These are phyloP conservation scores for Musa schizocarpa DNA, from an alignment of 176 grass and related monocot species.

Conservation along the genomic window DNA sequence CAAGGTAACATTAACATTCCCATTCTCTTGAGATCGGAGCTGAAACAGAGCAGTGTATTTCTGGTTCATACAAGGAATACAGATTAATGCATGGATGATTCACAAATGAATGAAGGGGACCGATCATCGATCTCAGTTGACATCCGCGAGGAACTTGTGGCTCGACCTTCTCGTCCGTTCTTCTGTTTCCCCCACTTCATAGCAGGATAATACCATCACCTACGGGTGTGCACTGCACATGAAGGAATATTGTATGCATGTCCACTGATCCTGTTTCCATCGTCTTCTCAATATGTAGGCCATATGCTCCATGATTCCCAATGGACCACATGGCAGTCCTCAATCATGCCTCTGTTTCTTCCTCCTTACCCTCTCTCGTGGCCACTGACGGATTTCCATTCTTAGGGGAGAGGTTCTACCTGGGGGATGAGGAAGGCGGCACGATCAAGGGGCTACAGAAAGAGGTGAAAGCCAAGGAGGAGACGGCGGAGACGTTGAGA, in stretches of 20 bases:
- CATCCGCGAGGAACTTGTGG: background rate
- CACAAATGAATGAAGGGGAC: background rate
- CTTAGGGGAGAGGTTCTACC: slow-evolving; percentile 28
- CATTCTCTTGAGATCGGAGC: background rate
- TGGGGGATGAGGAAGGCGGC: slow-evolving; percentile 21
- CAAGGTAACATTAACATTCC: slow-evolving; percentile 18
- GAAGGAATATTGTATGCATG: too few species aligned
- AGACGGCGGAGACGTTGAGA: slow-evolving; percentile 14
- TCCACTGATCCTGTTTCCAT: too few species aligned
- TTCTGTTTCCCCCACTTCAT: background rate
- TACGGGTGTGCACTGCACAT: too few species aligned
- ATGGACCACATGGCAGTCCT: background rate
- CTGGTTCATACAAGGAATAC: background rate
- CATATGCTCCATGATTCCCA: background rate
- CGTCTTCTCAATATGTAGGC: too few species aligned
- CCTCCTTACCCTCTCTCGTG: too few species aligned
- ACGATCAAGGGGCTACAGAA: slow-evolving; percentile 13
- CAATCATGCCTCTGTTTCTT: background rate
- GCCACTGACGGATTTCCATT: too few species aligned
- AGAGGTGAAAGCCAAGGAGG: slow-evolving; percentile 31
- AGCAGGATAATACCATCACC: too few species aligned
- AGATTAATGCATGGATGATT: background rate
- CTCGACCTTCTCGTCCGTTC: background rate
- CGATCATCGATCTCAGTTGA: background rate
- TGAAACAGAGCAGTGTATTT: background rate